These are phyloP conservation scores for Epichloe scottii DNA, from an alignment of 2,329 filamentous ascomycete species.

Conservation along the genomic window DNA sequence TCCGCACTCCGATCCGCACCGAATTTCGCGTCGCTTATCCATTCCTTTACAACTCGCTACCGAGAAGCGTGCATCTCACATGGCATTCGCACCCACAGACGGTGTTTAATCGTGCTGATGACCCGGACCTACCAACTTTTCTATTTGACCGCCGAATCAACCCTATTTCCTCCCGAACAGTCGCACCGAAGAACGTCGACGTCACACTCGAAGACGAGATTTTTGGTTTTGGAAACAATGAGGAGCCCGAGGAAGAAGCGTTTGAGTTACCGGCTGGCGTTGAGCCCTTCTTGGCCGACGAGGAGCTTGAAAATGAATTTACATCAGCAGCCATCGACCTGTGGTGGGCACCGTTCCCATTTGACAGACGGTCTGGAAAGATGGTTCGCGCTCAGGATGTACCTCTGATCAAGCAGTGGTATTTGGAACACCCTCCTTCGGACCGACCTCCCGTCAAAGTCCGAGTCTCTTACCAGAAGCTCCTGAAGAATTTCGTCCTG, in stretches of 20 bases:
- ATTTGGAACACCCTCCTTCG: slow-evolving; percentile 85
- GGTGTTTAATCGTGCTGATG: slow-evolving; percentile 80
- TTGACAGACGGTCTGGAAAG: slow-evolving; percentile 81
- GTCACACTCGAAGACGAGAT: slow-evolving; percentile 88
- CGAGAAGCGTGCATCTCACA: slow-evolving; percentile 80
- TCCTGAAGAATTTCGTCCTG: slow-evolving; percentile 89
- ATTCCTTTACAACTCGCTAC: slow-evolving; percentile 91
- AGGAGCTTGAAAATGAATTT: slow-evolving; percentile 78
- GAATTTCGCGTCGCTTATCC: slow-evolving; percentile 93
- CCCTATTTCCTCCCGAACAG: slow-evolving; percentile 87
- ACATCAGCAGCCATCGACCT: slow-evolving; percentile 84
- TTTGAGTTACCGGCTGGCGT: slow-evolving; percentile 72
- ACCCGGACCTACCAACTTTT: slow-evolving; percentile 83
- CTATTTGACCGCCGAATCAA: slow-evolving; percentile 98
- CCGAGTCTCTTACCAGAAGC: slow-evolving; percentile 93
- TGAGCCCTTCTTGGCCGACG: slow-evolving; percentile 80
- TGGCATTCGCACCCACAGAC: slow-evolving; percentile 93
- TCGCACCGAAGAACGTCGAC: slow-evolving; percentile 88
- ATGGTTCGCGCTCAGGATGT: slow-evolving; percentile 98
- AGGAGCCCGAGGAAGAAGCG: slow-evolving; percentile 63
- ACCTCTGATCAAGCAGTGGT: slow-evolving; percentile 95
- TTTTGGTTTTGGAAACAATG: slow-evolving; percentile 68
- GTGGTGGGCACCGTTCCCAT: slow-evolving; percentile 98
- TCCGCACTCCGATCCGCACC: slow-evolving; percentile 85
- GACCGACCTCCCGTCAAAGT: slow-evolving; percentile 87